Evolutionary conservation across 1,284 basidiomycete species (phyloP).

Genomic region (Marasmius sp.): DNA sequence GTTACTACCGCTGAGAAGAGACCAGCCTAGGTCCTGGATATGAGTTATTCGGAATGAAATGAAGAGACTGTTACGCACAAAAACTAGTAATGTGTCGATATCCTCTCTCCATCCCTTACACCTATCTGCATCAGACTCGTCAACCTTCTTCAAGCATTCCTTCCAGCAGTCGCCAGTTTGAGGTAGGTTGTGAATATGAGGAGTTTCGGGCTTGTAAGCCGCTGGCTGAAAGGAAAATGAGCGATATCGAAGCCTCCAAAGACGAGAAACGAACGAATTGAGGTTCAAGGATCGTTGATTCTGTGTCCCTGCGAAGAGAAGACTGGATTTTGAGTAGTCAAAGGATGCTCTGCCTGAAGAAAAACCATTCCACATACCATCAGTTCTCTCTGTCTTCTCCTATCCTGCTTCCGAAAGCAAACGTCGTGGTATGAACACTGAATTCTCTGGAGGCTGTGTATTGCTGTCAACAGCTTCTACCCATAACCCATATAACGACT

Average conservation of each 20-base stretch:
- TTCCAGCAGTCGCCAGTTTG: conserved; percentile 12
- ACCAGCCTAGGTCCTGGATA: neutral
- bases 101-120: conserved; percentile 14
- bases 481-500: no score
- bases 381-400: no score
- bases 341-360: no score
- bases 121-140: conserved; percentile 13
- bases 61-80: conserved; percentile 1
- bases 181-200: neutral
- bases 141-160: conserved; percentile 14
- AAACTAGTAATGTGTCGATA: conserved; percentile 12
- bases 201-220: neutral
- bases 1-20: conserved; percentile 1
- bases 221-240: neutral
- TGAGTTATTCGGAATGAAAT: neutral
- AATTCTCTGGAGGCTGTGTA: no score
- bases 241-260: neutral
- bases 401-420: no score
- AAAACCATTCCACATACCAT: no score
- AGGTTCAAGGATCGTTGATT: neutral
- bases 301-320: no score
- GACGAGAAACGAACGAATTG: neutral
- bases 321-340: no score
- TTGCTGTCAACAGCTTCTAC: no score
- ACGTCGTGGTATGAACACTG: no score